phyloP scores from a whole-genome alignment of 139 green algal species.

The Pleodorina starrii region DNA sequence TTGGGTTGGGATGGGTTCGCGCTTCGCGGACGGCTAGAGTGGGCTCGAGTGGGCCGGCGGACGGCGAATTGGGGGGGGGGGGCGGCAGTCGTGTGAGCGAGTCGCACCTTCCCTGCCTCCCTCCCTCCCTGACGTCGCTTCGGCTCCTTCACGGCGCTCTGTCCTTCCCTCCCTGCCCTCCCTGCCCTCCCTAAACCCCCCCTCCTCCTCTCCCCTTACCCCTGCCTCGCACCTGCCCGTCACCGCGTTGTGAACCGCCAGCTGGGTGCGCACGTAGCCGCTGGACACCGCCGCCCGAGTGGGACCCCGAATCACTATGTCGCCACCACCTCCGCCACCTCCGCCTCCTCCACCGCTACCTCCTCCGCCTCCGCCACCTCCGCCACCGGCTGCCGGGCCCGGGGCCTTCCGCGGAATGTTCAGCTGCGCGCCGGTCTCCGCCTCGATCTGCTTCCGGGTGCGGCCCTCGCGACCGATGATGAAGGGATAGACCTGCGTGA shows the following conservation, averaged over 20 bases:
- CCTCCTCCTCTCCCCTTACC: too few relatives aligned
- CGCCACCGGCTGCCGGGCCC: not conserved
- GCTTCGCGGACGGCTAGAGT: too few relatives aligned
- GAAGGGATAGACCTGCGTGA: slow-evolving; percentile 28
- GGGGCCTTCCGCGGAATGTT: not conserved
- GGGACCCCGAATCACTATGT: slow-evolving; percentile 12
- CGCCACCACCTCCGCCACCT: not conserved
- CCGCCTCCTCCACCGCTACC: not conserved
- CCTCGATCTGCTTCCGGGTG: slow-evolving; percentile 29
- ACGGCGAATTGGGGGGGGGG: too few relatives aligned
- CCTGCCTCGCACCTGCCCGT: slow-evolving; percentile 12
- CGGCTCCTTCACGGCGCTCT: too few relatives aligned
- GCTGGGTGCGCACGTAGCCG: slow-evolving; percentile 23
- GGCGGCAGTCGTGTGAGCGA: too few relatives aligned
- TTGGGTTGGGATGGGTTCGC: too few relatives aligned
- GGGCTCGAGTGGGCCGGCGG: too few relatives aligned
- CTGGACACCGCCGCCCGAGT: not conserved
- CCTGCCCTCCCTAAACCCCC: not conserved
- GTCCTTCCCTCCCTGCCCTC: not conserved
- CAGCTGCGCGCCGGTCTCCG: slow-evolving; percentile 14
- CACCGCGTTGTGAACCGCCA: slow-evolving; percentile 26
- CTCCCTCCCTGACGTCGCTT: too few relatives aligned
- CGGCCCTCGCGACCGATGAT: slow-evolving; percentile 41
- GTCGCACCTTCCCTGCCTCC: not conserved
- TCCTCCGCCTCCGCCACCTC: not conserved